These are phyloP conservation scores for Claviceps pazoutovae DNA, from an alignment of 2,329 filamentous ascomycete genomes.

Conservation along the genomic window DNA sequence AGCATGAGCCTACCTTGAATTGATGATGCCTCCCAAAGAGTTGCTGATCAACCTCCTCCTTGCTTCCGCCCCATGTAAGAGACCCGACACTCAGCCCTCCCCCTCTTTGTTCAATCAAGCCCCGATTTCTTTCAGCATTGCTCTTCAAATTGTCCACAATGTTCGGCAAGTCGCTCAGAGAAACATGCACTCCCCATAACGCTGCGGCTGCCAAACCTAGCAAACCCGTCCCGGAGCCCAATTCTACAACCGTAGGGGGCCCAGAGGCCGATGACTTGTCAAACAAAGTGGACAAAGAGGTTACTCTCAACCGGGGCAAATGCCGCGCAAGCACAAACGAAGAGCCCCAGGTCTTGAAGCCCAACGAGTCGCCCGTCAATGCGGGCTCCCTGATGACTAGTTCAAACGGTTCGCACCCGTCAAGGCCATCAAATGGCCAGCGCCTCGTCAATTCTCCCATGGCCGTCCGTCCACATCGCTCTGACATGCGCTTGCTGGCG, in stretches of 20 bases:
- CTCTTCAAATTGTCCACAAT: slow-evolving; percentile 70
- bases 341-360: slow-evolving; percentile 91
- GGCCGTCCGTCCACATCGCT: slow-evolving; percentile 62
- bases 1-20: slow-evolving; percentile 31
- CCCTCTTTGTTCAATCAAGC: slow-evolving; percentile 37
- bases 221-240: slow-evolving; percentile 85
- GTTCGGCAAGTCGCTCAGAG: slow-evolving; percentile 70
- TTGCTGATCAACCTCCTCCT: slow-evolving; percentile 28
- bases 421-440: slow-evolving; percentile 33
- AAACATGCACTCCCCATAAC: slow-evolving; percentile 50
- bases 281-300: slow-evolving; percentile 32
- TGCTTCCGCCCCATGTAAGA: slow-evolving; percentile 57
- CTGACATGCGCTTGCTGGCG: slow-evolving; percentile 66
- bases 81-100: slow-evolving; percentile 48
- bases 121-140: slow-evolving; percentile 55
- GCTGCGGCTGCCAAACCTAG: slow-evolving; percentile 74
- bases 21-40: slow-evolving; percentile 31
- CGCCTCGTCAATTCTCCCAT: slow-evolving; percentile 43
- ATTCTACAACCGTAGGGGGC: slow-evolving; percentile 46
- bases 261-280: slow-evolving; percentile 17
- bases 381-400: slow-evolving; percentile 74
- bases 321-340: slow-evolving; percentile 73
- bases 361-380: slow-evolving; percentile 74
- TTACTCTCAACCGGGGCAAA: slow-evolving; percentile 36
- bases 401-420: slow-evolving; percentile 33